phyloP scores from a whole-genome alignment of 1,284 basidiomycete genomes.

The Cutaneotrichosporon cavernicola region DNA sequence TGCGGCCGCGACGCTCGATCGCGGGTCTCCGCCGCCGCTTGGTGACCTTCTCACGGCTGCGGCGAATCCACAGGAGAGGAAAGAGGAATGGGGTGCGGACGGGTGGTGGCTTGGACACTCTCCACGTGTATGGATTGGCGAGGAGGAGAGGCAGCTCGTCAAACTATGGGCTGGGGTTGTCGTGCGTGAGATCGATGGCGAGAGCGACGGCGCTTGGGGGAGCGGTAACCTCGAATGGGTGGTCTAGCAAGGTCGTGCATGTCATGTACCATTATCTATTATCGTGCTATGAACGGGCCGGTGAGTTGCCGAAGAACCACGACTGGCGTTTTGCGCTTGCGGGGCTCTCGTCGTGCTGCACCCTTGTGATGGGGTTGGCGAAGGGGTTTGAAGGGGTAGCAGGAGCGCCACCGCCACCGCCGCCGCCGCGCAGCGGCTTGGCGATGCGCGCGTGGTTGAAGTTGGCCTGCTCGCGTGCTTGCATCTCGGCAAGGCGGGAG shows the following conservation, averaged over 20 bases:
- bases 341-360: conserved; percentile 46
- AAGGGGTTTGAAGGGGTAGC: conserved; percentile 7
- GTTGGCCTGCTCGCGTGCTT: conserved; percentile 66
- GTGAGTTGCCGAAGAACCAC: conserved; percentile 33
- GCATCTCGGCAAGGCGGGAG: conserved; percentile 85
- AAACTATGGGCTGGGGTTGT: conserved; percentile 40
- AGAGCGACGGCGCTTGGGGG: conserved; percentile 35
- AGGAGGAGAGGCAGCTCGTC: conserved; percentile 43
- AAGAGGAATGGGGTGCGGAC: conserved; percentile 25
- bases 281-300: conserved; percentile 1
- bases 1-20: conserved; percentile 27
- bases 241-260: conserved; percentile 17
- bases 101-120: conserved; percentile 42
- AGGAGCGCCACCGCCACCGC: conserved; percentile 60
- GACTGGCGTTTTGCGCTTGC: conserved; percentile 28
- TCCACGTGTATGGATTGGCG: conserved; percentile 43
- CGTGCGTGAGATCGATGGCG: conserved; percentile 40
- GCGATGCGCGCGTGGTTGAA: conserved; percentile 70
- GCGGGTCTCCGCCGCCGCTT: conserved; percentile 43
- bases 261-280: conserved; percentile 1
- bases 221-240: conserved; percentile 43
- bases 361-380: conserved; percentile 41
- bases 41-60: conserved; percentile 30
- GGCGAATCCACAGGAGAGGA: neutral
- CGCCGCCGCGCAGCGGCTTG: conserved; percentile 90